Evolutionary conservation across 257 asterid genomes (phyloP), one percentile per base, ranked within the genome.

Genomic region (Fraxinus anomala): DNA sequence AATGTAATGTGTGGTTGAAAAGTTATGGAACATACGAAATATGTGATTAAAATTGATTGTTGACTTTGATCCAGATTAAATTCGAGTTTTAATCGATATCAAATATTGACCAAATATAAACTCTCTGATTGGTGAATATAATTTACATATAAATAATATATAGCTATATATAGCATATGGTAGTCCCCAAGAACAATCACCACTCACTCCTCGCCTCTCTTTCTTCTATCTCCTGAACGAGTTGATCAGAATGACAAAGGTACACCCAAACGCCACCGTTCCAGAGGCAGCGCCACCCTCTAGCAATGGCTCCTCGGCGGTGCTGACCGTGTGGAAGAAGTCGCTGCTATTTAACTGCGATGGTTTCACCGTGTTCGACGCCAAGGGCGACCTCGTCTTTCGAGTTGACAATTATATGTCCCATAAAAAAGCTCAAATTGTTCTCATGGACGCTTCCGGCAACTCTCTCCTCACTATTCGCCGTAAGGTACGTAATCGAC

Each of bases 251-350:
- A 89, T 89, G 94, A 78, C 89, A 44, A 91, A 85, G 76, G 88
- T 89, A 28, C 76, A 87, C 68, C 96, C 96, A 3, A 89, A 89
- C 79, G 85, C 83, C 4, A 42, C 73, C 30, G 67, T 70, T 4
- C 30, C 30, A 12, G 33, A 31, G 7, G 21, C 80, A 28, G 79
- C 79, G 23, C 44, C 51, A 39, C 84, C 54, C 2, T 19, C 4
- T n/a, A 54, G 37, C 10, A 4, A 21, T 37, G 67, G 67, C 28
- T 47, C 56, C 44, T 8, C 90, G 3, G 71, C 44, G 76, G 92
- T 84, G 47, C 87, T 92, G 0, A 92, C 97, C 12, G 95, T 92
- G 5, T 92, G 96, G 97, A 92, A 89, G 84, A 92, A 92, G 73
- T 92, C 96, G 30, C 77, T 92, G 66, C 87, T 92, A 33, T 80